Evolutionary conservation across 306 rosid species (phyloP), one percentile per base, ranked within the genome.

Genomic region (Castanea crenata): DNA sequence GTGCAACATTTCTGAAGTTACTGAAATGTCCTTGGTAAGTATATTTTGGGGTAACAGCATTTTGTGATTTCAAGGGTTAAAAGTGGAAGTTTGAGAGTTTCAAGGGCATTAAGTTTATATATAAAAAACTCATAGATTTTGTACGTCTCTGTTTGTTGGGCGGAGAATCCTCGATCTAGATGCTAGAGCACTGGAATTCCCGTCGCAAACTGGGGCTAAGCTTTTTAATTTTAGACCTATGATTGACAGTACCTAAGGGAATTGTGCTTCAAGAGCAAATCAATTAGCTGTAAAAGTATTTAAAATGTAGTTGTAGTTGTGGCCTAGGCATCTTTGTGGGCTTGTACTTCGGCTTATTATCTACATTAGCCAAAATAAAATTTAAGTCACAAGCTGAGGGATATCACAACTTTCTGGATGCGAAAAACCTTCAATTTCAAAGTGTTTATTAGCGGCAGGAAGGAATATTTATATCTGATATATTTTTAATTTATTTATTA

Each of bases 151-250:
- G 62, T 27, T 51, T 13, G 34, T 55, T 29, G 6, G 64, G 16
- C 84, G 86, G 87, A 41, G 80, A 84, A 75, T 72, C 76, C 84
- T 67, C 75, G 0, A 52, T 31, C 19, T 58, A 25, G 35, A 4
- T 46, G 44, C 67, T 55, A 23, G 4, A 31, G 20, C 89, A 55
- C 19, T 49, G 85, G 56, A 81, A 56, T 75, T 23, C 61, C 79
- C 79, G 79, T 61, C 76, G 18, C 51, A 21, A 34, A 46, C 54
- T 49, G 54, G 4, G 0, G 16, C 4, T 15, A 49, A 49, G 15
- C 35, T 29, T 15, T 78, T 10, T 1, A 57, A 38, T 38, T 34
- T 44, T n/a, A 5, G 35, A 38, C 65, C 71, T 57, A 70, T 23
- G 51, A n/a, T 51, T 81, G 81, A 76, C 76, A 64, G 4, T 61